Evolutionary conservation across 2,329 filamentous ascomycete genomes (phyloP).

Genomic region (Dactylella cylindrospora): DNA sequence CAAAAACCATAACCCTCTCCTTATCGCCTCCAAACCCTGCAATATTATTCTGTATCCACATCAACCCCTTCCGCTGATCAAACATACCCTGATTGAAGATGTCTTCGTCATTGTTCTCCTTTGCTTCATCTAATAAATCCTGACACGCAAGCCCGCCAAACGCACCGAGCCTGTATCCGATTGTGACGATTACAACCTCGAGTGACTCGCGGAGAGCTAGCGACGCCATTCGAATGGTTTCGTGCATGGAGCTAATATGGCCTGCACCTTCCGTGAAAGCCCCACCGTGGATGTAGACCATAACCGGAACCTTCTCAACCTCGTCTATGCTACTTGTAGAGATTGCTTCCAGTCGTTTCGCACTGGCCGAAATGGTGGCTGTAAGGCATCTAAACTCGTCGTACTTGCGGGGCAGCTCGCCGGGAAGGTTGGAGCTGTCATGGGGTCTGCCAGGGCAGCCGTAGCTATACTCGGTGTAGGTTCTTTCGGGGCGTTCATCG

Average conservation of each 20-base stretch:
- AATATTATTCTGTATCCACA: constrained; percentile 28
- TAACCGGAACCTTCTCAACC: constrained; percentile 4
- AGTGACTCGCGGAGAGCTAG: constrained; percentile 9
- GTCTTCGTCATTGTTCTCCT: constrained; percentile 16
- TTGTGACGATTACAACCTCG: constrained; percentile 13
- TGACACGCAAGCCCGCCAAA: constrained; percentile 21
- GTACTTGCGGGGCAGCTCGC: constrained; percentile 15
- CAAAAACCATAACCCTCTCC: constrained; percentile 33
- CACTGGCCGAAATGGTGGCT: constrained; percentile 30
- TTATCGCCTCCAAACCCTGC: constrained; percentile 38
- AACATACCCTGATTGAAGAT: constrained; percentile 39
- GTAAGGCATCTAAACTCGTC: constrained; percentile 38
- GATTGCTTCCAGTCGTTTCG: constrained; percentile 4
- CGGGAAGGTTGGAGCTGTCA: constrained; percentile 15
- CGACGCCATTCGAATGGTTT: constrained; percentile 16
- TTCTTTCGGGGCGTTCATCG: constrained; percentile 30
- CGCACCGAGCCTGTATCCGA: constrained; percentile 35
- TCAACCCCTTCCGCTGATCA: constrained; percentile 29
- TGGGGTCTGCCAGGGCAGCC: constrained; percentile 32
- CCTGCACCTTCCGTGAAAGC: constrained; percentile 36
- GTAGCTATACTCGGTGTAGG: constrained; percentile 41
- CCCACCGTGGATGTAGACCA: constrained; percentile 33
- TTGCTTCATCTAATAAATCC: constrained; percentile 28
- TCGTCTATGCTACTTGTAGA: constrained; percentile 5
- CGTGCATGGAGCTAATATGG: constrained; percentile 23